Base-by-base conservation (phyloP, 2,329 filamentous ascomycete genomes). In the Aspergillus sp. region DNA sequence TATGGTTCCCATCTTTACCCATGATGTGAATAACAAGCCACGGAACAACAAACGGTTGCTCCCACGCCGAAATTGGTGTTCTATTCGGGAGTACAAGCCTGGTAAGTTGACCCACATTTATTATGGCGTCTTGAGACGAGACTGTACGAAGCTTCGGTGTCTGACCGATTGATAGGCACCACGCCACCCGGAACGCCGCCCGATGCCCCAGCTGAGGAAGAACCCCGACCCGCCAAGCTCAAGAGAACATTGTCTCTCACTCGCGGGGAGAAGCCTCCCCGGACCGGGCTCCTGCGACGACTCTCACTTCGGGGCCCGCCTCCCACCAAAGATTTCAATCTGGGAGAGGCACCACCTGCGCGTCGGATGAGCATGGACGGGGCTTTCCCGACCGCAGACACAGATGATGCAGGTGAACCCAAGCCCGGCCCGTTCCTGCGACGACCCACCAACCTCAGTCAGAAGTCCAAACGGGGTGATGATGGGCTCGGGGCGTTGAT, bases 11-110 rank as follows among this genome's bases (percentile, higher is more conserved):
- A 87, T 99, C 63, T 99, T 99, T 74, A 86, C 84, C 1, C 87
- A 92, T 59, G 95, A 96, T 65, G 91, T 97, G 1, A 92, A 97
- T 69, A 91, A 91, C 43, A 96, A 92, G 75, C 84, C 88, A 19
- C 86, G 95, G 63, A 98, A 97, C 77, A 99, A 99, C 75, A 96
- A 92, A 70, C 88, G 89, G 62, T 81, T 99, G 1, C 82, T 98
- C 9, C 93, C 93, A 19, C 89, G 95, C 61, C 86, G 95, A 32
- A 99, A 99, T 74, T 99, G 94, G 91, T 98, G 94, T 74, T 91
- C 92, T 2, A 96, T 99, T 69, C 86, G 91, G 56, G 85, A 91
- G 72, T 98, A 96, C 78, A 81, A 86, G 9, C 92, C 93, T 2
- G 91, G 91, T 41, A 79, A 78, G 74, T 7, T 21, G 7, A n/a